Conservation (phyloP, 1,284 basidiomycete species). For the Cutaneotrichosporon sp. region DNA sequence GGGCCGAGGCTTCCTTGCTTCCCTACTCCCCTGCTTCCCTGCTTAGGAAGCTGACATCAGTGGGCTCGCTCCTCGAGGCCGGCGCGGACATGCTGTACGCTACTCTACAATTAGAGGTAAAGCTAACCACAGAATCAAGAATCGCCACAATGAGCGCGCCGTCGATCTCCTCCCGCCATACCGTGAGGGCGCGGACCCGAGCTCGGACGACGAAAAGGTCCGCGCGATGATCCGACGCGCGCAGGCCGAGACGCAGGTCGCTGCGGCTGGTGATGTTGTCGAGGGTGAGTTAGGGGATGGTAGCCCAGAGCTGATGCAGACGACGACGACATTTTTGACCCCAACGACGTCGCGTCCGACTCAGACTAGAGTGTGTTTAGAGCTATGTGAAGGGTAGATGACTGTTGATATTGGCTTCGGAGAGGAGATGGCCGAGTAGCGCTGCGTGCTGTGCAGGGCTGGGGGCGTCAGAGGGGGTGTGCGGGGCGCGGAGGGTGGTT, state of each 20-base stretch:
- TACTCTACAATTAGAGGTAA: neutral
- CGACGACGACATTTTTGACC: slow-evolving; percentile 46
- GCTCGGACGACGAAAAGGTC: slow-evolving; percentile 47
- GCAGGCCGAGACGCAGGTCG: slow-evolving; percentile 45
- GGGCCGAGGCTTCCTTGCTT: neutral
- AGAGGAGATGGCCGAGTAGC: neutral
- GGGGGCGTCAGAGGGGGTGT: too few relatives aligned
- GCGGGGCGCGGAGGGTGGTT: too few relatives aligned
- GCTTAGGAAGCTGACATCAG: slow-evolving; percentile 42
- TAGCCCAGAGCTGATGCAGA: slow-evolving; percentile 21
- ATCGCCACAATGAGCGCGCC: slow-evolving; percentile 65
- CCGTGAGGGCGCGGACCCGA: slow-evolving; percentile 33
- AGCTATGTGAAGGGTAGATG: slow-evolving; percentile 4
- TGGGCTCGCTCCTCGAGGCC: slow-evolving; percentile 69
- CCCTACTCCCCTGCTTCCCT: too few relatives aligned
- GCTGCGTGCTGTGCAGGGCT: too few relatives aligned
- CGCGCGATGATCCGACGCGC: slow-evolving; percentile 41
- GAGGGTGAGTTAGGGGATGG: slow-evolving; percentile 36
- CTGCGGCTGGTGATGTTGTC: slow-evolving; percentile 46
- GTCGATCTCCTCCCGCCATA: slow-evolving; percentile 60
- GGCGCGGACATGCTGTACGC: slow-evolving; percentile 70
- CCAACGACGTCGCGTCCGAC: slow-evolving; percentile 50
- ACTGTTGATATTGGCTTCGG: neutral
- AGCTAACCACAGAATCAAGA: slow-evolving; percentile 61
- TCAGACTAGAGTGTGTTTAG: slow-evolving; percentile 29